Evolutionary conservation across 208 protist species (phyloP), one percentile per base, ranked within the genome.

Genomic region (Phytomonas francai): DNA sequence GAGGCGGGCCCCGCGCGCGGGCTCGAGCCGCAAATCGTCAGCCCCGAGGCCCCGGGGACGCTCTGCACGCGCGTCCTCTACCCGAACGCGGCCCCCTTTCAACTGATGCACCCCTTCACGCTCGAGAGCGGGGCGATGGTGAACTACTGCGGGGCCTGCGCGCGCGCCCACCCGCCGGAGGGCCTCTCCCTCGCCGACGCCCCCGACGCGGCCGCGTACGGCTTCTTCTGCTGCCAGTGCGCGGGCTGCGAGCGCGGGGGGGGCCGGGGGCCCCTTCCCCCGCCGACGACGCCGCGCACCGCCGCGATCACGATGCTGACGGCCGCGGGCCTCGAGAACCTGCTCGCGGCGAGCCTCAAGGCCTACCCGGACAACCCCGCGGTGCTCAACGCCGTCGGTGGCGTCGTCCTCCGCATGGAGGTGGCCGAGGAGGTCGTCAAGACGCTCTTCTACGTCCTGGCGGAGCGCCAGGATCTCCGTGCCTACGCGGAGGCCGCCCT

Each of bases 171-270:
- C 73, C 77, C 81, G 19, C 85, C 85, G 36, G 64, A 8, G 34
- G 51, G 58, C 33, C 65, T 42, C 19, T 67, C 75, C 2, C 62
- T 63, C 28, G 54, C 70, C 29, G 67, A 63, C 67, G 71, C 78
- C 57, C 73, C 78, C 12, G n/a, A n/a, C n/a, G n/a, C n/a, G n/a
- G n/a, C n/a, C n/a, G 68, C 81, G 60, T 84, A 79, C 68, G 75
- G 76, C n/a, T 83, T 89, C 71, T 91, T 91, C 65, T 56, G 61
- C 42, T 91, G 85, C 61, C 75, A 85, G 51, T 93, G 87, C 70
- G 30, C 57, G 11, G 60, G 62, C 65, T 83, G 78, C 58, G 34
- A 39, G 27, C n/a, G n/a, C 0, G 71, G 67, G 14, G 31, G 29
- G 2, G 57, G 51, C 7, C 63, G 71, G 22, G 16, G 59, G 5